Evolutionary conservation across 306 rosid genomes (phyloP), one percentile per base, ranked within the genome.

Genomic region (Ormosia emarginata): DNA sequence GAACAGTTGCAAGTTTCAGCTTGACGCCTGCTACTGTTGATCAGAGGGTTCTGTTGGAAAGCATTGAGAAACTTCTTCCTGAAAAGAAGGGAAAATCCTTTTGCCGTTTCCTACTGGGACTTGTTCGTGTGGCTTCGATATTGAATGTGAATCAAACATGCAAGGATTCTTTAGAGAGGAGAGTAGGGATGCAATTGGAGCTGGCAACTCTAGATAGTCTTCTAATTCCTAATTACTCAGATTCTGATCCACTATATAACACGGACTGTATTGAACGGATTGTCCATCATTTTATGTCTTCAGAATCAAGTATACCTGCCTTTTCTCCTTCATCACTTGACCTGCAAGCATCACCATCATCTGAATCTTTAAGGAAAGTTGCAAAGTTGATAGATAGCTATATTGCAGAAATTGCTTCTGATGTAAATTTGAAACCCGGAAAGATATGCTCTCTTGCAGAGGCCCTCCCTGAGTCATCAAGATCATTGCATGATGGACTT

Each of bases 151-250:
- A 62, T 75, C 86, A 84, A 82, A 34, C 83, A 2, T 95, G 94
- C 87, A 81, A 70, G 88, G 93, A 92, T 29, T 90, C 95, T 55
- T 74, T 95, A 37, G 95, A 91, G 90, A 86, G 79, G 87, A 93
- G 99, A 83, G 86, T 93, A 82, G 99, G 99, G 68, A 87, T 83
- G 94, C 99, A 95, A 83, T 84, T 95, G 84, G 99, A 95, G 83
- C 75, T 91, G 62, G 99, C 99, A 72, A 93, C 98, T 56, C 80
- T 95, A 46, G 98, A 95, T 68, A 73, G 91, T 81, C 92, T 95
- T 88, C 85, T 95, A 52, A 95, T 95, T 81, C 98, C 99, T 56
- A 83, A 86, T 6, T 95, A 93, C 79, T 91, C 98, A 49, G 97
- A 93, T 83, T 79, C 93, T 0, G 99, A 95, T 71, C 83, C 95